A percentile compares a stretch with the other conserved stretches of the same genome.
Evolutionary conservation across 108 stramenopile species (phyloP).

Genomic region (Asterionellopsis glacialis): DNA sequence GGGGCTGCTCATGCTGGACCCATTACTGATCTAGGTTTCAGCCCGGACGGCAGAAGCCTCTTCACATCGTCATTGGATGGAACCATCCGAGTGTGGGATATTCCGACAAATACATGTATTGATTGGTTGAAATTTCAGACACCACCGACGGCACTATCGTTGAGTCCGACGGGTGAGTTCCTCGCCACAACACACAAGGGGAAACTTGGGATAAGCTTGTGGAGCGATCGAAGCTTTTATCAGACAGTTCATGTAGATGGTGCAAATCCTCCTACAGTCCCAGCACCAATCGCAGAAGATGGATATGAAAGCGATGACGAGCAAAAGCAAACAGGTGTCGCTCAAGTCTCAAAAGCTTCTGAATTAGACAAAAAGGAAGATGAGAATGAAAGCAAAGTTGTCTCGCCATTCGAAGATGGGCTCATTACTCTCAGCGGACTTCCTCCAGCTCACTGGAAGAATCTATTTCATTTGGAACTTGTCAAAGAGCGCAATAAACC

Average conservation of each 20-base stretch:
- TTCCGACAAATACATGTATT: constrained; percentile 90
- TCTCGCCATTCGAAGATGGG: constrained; percentile 48
- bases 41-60: constrained; percentile 86
- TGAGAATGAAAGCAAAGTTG: constrained; percentile 12
- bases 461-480: constrained; percentile 91
- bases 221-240: constrained; percentile 92
- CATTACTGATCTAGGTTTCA: constrained; percentile 86
- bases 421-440: constrained; percentile 87
- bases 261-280: constrained; percentile 35
- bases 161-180: constrained; percentile 96
- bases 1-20: constrained; percentile 50
- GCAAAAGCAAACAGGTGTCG: constrained; percentile 3
- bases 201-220: constrained; percentile 82
- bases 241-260: constrained; percentile 82
- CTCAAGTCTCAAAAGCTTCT: constrained; percentile 7
- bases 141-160: constrained; percentile 76
- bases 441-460: constrained; percentile 95
- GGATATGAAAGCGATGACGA: constrained; percentile 10
- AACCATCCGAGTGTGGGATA: constrained; percentile 91
- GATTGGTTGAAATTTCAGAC: constrained; percentile 91
- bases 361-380: constrained; percentile 29
- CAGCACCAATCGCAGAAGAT: constrained; percentile 60
- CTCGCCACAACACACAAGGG: constrained; percentile 88
- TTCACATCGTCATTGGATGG: constrained; percentile 82
- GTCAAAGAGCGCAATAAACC: constrained; percentile 95